Base-by-base conservation (phyloP, 2,329 filamentous ascomycete species). In the Seiridium unicorne region DNA sequence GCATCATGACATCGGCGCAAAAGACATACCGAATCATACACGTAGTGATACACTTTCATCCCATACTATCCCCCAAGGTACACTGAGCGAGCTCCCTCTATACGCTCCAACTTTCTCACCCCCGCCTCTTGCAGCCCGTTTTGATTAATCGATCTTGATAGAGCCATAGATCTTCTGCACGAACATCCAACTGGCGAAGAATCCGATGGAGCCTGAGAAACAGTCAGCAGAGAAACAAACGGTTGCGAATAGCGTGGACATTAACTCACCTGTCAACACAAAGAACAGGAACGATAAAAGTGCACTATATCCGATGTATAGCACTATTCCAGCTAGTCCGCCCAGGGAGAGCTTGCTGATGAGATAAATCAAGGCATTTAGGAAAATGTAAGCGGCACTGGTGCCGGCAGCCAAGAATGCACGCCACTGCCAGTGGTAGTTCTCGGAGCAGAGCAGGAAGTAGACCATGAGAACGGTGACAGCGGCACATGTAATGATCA, bases 361-460 rank as follows among this genome's bases (percentile, higher is more conserved):
- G 85, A 95, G 95, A 77, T 97, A 98, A 57, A 97, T 82, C 66
- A 99, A 77, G 57, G 93, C 93, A 74, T 97, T 96, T 44, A 90
- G 78, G 75, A 98, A 98, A 51, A 99, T 93, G 73, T 98, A 99
- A 11, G 86, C 85, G 1, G 93, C 93, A 57, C 90, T 96, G 71
- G 93, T 94, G 61, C 95, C 95, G 1, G 93, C 93, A 2, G 92
- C 94, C 61, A 92, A 84, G 79, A 99, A 99, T 5, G 93, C 89
- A 57, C 95, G 87, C 95, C 95, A 99, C 70, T 98, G 95, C 95
- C 95, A 99, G 74, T 97, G 91, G 77, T 99, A 99, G 77, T 99
- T 95, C 78, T 99, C 95, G 0, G 92, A 89, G 72, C 94, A 98
- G 11, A 99, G 87, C 67, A 99, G 74, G 81, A 98, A 98, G 77